Evolutionary conservation across 192 early-diverging fungal species (phyloP), one percentile per base, ranked within the genome.

Genomic region (Spizellomyces punctatus): DNA sequence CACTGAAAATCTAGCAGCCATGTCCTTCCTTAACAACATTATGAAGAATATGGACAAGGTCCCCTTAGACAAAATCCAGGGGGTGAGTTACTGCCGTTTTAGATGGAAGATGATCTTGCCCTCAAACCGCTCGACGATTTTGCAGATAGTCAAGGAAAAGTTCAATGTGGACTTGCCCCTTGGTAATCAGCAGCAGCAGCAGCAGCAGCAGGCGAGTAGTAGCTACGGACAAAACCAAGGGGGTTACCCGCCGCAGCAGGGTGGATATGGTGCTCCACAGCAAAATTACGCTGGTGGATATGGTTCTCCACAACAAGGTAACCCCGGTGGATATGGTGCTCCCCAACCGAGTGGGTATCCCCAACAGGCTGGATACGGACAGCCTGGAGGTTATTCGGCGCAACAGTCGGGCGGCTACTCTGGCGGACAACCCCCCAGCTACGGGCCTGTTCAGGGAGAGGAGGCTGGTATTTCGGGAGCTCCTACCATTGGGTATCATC

Each of bases 1-100:
- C 27, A 36, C 27, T 36, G 27, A 36, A 36, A 36, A 0, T 36
- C 27, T 3, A 36, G 4, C 50, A 12, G 50, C 50, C 12, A 72
- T 72, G 71, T 72, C 71, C 12, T 72, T 72, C 63, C 64, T 72
- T 46, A 56, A 48, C 7, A 72, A 72, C 36, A 49, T 72, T 27
- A 47, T 58, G 12, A 46, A 72, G 52, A 63, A 63, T n/a, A 14
- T 62, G 4, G 69, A 69, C 16, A 71, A 71, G 44, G 56, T 71
- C 7, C 69, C 69, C 46, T 47, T 71, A 60, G 69, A 72, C 71
- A 63, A 72, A 63, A 72, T 72, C 41, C 63, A 63, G 42, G 62
- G 71, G 50, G 71, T 72, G 27, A 6, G 71, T 17, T 16, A 46
- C 54, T 17, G 5, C 57, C 41, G 6, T 42, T 71, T 36, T 36